Evolutionary conservation across 345 rosid species (phyloP).

Genomic region (Hypericum perforatum): DNA sequence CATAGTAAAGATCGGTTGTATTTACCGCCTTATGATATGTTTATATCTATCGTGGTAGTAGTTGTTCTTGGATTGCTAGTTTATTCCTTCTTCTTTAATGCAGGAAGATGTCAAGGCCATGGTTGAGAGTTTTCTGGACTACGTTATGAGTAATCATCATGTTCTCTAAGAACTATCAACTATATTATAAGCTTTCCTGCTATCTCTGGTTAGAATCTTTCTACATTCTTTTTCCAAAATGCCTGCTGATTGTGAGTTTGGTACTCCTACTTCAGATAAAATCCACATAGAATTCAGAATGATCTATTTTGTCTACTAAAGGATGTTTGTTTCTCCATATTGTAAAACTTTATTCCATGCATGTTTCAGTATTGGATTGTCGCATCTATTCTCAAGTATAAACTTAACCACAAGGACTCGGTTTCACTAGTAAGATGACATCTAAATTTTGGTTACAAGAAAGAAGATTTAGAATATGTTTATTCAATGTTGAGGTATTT

Average conservation of each 20-base stretch:
- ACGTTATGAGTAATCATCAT: conserved; percentile 58
- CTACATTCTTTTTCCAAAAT: conserved; percentile 2
- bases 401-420: conserved; percentile 52
- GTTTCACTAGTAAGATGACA: conserved; percentile 53
- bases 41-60: too few species aligned
- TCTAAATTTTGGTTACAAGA: conserved; percentile 51
- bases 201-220: conserved; percentile 58
- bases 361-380: conserved; percentile 76
- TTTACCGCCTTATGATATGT: too few species aligned
- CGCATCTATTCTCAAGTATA: conserved; percentile 56
- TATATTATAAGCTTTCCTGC: conserved; percentile 69
- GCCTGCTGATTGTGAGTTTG: neutral
- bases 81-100: conserved; percentile 13
- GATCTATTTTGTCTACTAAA: neutral
- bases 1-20: too few species aligned
- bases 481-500: conserved; percentile 45
- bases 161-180: conserved; percentile 46
- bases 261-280: neutral
- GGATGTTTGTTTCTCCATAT: too few species aligned
- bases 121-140: conserved; percentile 53
- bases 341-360: neutral
- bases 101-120: conserved; percentile 59
- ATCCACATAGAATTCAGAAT: neutral
- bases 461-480: conserved; percentile 50
- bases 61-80: too few species aligned